A percentile compares a stretch with the other conserved stretches of the same genome.
Evolutionary conservation across 2,329 filamentous ascomycete genomes (phyloP).

Genomic region (Rosellinia necatrix): DNA sequence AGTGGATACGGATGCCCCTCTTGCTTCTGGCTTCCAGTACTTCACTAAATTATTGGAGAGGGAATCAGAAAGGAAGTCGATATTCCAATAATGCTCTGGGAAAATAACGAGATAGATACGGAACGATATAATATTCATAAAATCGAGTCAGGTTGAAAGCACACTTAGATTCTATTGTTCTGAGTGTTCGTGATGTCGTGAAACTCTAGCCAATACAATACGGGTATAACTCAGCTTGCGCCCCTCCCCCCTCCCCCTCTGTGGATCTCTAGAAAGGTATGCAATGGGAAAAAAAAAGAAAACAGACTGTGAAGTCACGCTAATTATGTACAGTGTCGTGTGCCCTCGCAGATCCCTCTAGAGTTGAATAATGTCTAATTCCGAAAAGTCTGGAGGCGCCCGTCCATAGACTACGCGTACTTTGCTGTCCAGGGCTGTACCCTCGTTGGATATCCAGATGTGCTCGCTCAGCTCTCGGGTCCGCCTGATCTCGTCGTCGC

Average conservation of each 20-base stretch:
- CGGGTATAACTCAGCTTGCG: slow-evolving; percentile 24
- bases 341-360: slow-evolving; percentile 43
- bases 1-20: no score
- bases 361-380: slow-evolving; percentile 83
- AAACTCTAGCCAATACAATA: slow-evolving; percentile 25
- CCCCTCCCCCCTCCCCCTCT: not conserved
- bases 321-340: slow-evolving; percentile 28
- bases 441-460: slow-evolving; percentile 94
- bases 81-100: no score
- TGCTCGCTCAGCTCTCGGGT: slow-evolving; percentile 76
- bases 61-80: no score
- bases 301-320: not conserved
- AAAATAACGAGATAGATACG: no score
- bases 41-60: no score
- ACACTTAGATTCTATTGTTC: slow-evolving; percentile 6
- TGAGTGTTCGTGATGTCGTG: slow-evolving; percentile 12
- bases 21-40: no score
- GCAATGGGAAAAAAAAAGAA: not conserved
- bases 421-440: slow-evolving; percentile 84
- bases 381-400: slow-evolving; percentile 87
- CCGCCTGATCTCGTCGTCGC: slow-evolving; percentile 84
- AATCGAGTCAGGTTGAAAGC: not conserved
- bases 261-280: slow-evolving; percentile 2
- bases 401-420: slow-evolving; percentile 81
- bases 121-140: no score